Conservation (phyloP, 345 rosid species). For the Hibiscus syriacus region DNA sequence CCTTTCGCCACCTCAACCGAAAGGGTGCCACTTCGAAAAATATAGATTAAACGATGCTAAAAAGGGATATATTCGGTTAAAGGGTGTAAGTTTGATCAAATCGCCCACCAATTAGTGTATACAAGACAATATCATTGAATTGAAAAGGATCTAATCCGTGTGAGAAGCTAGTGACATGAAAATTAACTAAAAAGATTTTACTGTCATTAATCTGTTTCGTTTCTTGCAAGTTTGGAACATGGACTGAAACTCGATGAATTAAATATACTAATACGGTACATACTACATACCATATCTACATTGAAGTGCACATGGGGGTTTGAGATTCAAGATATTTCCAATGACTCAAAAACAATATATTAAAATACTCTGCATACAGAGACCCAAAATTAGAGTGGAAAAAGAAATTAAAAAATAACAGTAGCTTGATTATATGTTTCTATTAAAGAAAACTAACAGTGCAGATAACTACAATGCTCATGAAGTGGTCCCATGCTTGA, state of each 20-base stretch:
- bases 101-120: neutral
- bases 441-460: neutral
- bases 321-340: conserved; percentile 6
- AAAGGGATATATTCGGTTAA: too few relatives aligned
- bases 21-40: too few relatives aligned
- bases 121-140: neutral
- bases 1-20: too few relatives aligned
- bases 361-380: neutral
- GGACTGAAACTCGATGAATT: neutral
- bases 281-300: neutral
- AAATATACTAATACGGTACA: neutral
- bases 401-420: neutral
- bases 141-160: neutral
- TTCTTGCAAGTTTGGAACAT: neutral
- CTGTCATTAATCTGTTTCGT: neutral
- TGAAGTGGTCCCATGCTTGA: conserved; percentile 1
- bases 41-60: too few relatives aligned
- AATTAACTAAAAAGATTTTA: neutral
- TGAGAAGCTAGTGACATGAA: neutral
- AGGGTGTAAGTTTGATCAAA: too few relatives aligned
- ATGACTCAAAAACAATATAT: neutral
- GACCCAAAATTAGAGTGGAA: neutral
- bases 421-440: neutral
- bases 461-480: conserved; percentile 1
- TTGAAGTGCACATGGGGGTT: conserved; percentile 10